phyloP scores from a whole-genome alignment of 371 early-diverging fungal species.

The Mucor ambiguus region DNA sequence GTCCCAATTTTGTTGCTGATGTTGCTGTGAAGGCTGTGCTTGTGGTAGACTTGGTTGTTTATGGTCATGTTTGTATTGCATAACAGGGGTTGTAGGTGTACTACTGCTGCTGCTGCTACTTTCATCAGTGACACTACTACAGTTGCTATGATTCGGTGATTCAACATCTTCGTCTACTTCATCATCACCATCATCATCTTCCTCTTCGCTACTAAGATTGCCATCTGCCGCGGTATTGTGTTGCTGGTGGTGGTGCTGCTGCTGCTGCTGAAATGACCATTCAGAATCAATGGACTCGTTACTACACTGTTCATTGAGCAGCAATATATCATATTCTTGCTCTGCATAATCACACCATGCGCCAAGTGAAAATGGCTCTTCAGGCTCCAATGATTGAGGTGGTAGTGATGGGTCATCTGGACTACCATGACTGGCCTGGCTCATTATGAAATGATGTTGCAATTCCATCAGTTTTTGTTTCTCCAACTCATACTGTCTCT shows the following conservation, averaged over 20 bases:
- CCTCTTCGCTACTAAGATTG: background rate
- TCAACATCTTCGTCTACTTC: background rate
- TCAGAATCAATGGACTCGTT: constrained; percentile 3
- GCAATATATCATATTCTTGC: constrained; percentile 18
- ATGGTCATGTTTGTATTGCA: constrained; percentile 6
- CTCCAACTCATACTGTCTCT: constrained; percentile 6
- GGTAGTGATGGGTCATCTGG: background rate
- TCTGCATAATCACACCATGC: constrained; percentile 28
- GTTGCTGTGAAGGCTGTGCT: background rate
- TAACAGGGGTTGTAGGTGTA: constrained; percentile 16
- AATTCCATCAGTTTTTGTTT: background rate
- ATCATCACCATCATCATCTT: constrained; percentile 6
- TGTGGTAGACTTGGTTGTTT: background rate
- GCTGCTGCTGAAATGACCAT: background rate
- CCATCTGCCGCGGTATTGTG: background rate
- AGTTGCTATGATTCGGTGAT: background rate
- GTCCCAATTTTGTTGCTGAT: background rate
- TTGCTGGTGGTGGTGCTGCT: background rate
- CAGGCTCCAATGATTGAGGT: background rate
- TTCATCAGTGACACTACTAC: background rate
- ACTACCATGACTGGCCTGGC: background rate
- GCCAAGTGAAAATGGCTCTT: constrained; percentile 9
- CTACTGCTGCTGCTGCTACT: constrained; percentile 10
- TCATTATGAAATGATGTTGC: background rate
- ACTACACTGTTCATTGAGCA: constrained; percentile 18